These are phyloP conservation scores for Tetrapisispora taiwanensis DNA, from an alignment of 805 yeast species.

Conservation along the genomic window DNA sequence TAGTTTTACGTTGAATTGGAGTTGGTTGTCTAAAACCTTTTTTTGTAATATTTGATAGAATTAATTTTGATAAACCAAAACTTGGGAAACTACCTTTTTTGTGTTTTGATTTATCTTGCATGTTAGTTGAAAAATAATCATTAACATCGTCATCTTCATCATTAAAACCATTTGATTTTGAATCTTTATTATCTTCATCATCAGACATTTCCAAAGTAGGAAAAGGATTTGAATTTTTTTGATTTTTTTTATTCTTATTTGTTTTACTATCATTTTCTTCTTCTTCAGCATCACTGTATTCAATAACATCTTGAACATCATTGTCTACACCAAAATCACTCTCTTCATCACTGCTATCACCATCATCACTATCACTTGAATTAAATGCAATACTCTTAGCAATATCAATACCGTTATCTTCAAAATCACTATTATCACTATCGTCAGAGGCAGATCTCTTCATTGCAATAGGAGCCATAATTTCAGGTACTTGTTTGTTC, in stretches of 20 bases:
- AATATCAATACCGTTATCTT: constrained; percentile 40
- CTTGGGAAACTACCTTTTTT: constrained; percentile 79
- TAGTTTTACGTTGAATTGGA: constrained; percentile 93
- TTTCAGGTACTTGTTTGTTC: too few species aligned
- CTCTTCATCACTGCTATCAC: constrained; percentile 24
- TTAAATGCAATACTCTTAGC: constrained; percentile 48
- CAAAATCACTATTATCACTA: constrained; percentile 34
- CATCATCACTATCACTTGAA: constrained; percentile 28
- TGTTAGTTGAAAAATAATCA: constrained; percentile 31
- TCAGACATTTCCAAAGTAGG: constrained; percentile 47
- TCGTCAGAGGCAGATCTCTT: not conserved
- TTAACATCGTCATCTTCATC: constrained; percentile 40
- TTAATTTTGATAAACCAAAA: constrained; percentile 70
- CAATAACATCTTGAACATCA: constrained; percentile 17
- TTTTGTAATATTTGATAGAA: constrained; percentile 58
- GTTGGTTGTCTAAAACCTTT: constrained; percentile 95
- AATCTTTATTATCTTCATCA: constrained; percentile 31
- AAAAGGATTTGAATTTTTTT: constrained; percentile 22
- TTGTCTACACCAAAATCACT: constrained; percentile 12
- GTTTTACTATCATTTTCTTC: constrained; percentile 30
- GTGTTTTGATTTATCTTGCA: constrained; percentile 24
- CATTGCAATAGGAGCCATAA: not conserved
- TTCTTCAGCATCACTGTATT: constrained; percentile 18
- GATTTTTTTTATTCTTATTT: constrained; percentile 9
- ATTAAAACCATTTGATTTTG: constrained; percentile 26